Conservation (phyloP, 352 stramenopile species). For the Globisporangium abappressorium region DNA sequence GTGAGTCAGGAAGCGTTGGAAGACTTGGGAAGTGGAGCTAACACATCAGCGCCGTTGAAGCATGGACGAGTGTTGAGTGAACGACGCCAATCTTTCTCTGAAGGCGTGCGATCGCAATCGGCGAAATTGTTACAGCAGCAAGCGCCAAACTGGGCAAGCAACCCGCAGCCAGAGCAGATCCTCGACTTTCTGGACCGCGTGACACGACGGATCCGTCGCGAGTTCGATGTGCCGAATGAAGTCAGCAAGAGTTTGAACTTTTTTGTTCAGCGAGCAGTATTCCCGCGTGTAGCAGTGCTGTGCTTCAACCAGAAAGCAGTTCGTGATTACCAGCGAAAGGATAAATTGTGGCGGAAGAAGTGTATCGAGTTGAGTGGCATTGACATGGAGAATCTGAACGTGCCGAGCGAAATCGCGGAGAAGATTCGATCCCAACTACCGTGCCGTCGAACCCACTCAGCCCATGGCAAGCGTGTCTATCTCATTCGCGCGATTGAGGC, state of each 20-base stretch:
- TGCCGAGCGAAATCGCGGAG: conserved; percentile 48
- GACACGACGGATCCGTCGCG: conserved; percentile 60
- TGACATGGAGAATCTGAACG: conserved; percentile 62
- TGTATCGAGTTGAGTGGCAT: conserved; percentile 59
- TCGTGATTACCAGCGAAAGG: conserved; percentile 76
- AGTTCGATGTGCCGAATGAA: conserved; percentile 68
- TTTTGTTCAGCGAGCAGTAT: conserved; percentile 79
- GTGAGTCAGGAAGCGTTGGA: conserved; percentile 64
- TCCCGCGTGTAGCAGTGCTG: conserved; percentile 63
- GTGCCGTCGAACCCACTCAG: conserved; percentile 38
- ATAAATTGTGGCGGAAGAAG: conserved; percentile 82
- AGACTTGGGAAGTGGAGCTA: conserved; percentile 19
- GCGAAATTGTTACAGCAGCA: conserved; percentile 14
- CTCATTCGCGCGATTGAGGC: conserved; percentile 70
- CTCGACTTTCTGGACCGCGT: conserved; percentile 73
- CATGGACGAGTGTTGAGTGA: conserved; percentile 3
- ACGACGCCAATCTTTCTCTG: conserved; percentile 12
- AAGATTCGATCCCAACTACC: conserved; percentile 58
- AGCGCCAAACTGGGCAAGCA: conserved; percentile 46
- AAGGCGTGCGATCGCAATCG: conserved; percentile 6
- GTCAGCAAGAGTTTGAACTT: conserved; percentile 77
- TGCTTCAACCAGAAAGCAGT: conserved; percentile 70
- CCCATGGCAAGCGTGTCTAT: conserved; percentile 32
- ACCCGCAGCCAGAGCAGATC: conserved; percentile 71
- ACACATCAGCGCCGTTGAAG: background rate